phyloP scores from a whole-genome alignment of 1,284 basidiomycete species.

The Cutaneotrichosporon cavernicola region DNA sequence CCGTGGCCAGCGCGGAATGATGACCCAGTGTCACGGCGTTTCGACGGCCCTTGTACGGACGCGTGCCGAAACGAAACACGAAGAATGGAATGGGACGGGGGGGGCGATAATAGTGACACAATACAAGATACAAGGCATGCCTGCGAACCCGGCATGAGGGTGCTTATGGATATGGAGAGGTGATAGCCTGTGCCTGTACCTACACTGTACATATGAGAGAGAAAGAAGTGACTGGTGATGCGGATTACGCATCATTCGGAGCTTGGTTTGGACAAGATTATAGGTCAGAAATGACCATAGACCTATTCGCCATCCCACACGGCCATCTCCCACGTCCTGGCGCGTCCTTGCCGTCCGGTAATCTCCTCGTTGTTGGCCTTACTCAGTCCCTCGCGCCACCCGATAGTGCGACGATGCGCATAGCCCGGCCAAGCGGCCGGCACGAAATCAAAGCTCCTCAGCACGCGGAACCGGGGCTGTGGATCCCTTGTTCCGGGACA shows the following conservation, averaged over 20 bases:
- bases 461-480: slow-evolving; percentile 69
- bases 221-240: no score
- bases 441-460: slow-evolving; percentile 81
- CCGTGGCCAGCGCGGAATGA: background rate
- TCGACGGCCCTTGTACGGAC: no score
- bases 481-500: slow-evolving; percentile 28
- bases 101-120: no score
- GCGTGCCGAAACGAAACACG: no score
- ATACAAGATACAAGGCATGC: no score
- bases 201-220: no score
- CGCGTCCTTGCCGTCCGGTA: slow-evolving; percentile 39
- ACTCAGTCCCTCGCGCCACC: slow-evolving; percentile 56
- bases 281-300: background rate
- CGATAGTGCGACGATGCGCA: slow-evolving; percentile 87
- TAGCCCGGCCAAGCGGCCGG: slow-evolving; percentile 76
- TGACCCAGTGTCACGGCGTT: background rate
- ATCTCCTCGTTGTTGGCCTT: slow-evolving; percentile 52
- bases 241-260: no score
- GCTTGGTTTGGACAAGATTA: background rate
- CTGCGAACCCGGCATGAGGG: no score
- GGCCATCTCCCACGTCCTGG: slow-evolving; percentile 51
- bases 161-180: no score
- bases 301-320: slow-evolving; percentile 20
- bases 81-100: no score
- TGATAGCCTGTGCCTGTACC: no score